Percentiles rank a stretch among this genome's conserved stretches.
Evolutionary conservation across 2,329 filamentous ascomycete species (phyloP).

Genomic region (Drechslerella stenobrocha): DNA sequence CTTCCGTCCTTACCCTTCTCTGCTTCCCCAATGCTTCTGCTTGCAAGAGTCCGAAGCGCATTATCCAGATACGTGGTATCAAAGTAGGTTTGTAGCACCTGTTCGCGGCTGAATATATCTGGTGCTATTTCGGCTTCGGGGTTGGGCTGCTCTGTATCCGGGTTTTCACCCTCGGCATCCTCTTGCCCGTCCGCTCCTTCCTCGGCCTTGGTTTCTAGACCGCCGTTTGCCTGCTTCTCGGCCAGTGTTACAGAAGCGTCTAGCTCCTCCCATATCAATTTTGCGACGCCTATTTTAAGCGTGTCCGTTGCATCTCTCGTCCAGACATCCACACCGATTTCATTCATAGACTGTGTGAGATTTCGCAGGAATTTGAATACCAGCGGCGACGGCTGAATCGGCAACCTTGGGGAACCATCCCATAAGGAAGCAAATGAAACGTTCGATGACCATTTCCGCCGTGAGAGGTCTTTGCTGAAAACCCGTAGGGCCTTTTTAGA

Average conservation of each 20-base stretch:
- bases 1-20: constrained; percentile 22
- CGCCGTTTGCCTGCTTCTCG: constrained; percentile 35
- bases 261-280: constrained; percentile 31
- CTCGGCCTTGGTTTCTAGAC: background rate
- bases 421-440: constrained; percentile 32
- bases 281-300: constrained; percentile 22
- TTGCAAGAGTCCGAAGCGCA: constrained; percentile 19
- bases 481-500: constrained; percentile 30
- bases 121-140: background rate
- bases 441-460: constrained; percentile 29
- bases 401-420: constrained; percentile 63
- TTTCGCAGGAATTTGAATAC: constrained; percentile 72
- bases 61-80: constrained; percentile 43
- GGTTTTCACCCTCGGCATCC: background rate
- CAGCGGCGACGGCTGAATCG: constrained; percentile 74
- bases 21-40: constrained; percentile 5
- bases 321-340: constrained; percentile 78
- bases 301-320: constrained; percentile 64
- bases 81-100: constrained; percentile 36
- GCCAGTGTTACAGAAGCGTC: constrained; percentile 20
- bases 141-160: constrained; percentile 1
- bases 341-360: constrained; percentile 69
- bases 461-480: constrained; percentile 37
- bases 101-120: constrained; percentile 18
- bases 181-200: background rate